These are phyloP conservation scores for Ophiosphaerella korrae DNA, from an alignment of 2,329 filamentous ascomycete genomes.

Conservation along the genomic window DNA sequence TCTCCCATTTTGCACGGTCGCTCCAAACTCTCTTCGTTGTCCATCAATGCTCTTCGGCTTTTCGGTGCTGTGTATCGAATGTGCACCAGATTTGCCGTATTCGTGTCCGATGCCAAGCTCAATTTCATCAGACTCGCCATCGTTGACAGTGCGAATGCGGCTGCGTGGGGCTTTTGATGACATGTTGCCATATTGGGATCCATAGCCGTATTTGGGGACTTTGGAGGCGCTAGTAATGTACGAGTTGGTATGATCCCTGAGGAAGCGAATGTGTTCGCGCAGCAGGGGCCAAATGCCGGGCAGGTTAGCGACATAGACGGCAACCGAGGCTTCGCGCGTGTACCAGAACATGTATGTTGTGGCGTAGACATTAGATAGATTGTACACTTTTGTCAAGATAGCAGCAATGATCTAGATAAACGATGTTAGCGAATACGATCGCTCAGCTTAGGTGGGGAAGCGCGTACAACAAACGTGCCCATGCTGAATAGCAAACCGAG, in stretches of 20 bases:
- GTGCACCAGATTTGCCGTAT: conserved; percentile 16
- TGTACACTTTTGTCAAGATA: conserved; percentile 57
- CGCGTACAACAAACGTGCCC: conserved; percentile 56
- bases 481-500: conserved; percentile 58
- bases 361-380: conserved; percentile 50
- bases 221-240: conserved; percentile 15
- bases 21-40: conserved; percentile 11
- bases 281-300: conserved; percentile 61
- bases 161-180: conserved; percentile 15
- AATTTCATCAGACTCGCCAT: conserved; percentile 26
- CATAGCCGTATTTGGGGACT: conserved; percentile 23
- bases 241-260: conserved; percentile 30
- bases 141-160: conserved; percentile 9
- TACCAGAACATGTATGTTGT: conserved; percentile 57
- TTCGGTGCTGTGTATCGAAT: conserved; percentile 10
- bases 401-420: conserved; percentile 44
- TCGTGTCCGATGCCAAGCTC: conserved; percentile 20
- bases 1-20: conserved; percentile 1
- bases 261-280: conserved; percentile 48
- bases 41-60: conserved; percentile 2
- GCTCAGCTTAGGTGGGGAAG: background rate
- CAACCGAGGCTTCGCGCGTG: conserved; percentile 59
- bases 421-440: conserved; percentile 4
- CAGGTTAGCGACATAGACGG: conserved; percentile 60
- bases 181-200: conserved; percentile 24